Evolutionary conservation across 805 yeast genomes (phyloP).

Genomic region (Kurtzmaniella fragi): DNA sequence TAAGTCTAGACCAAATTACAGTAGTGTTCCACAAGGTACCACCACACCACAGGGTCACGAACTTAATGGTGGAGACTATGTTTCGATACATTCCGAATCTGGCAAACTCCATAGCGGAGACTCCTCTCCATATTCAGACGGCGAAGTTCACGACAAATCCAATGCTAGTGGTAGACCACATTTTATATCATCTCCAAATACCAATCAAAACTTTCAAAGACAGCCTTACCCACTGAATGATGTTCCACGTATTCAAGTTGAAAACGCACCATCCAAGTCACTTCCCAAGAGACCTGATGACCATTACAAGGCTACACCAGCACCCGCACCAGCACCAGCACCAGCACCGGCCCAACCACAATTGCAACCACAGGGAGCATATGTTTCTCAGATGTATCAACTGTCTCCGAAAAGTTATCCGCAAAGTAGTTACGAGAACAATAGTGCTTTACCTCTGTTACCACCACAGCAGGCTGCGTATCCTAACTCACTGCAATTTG

Average conservation of each 20-base stretch:
- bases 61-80: slow-evolving; percentile 7
- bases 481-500: slow-evolving; percentile 10
- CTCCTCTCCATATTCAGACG: slow-evolving; percentile 13
- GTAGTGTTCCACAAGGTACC: slow-evolving; percentile 13
- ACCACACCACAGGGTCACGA: slow-evolving; percentile 10
- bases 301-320: slow-evolving; percentile 4
- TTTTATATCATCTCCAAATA: slow-evolving; percentile 27
- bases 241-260: slow-evolving; percentile 5
- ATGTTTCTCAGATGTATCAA: neutral
- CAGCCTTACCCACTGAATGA: slow-evolving; percentile 1
- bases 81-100: slow-evolving; percentile 22
- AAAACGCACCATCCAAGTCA: neutral
- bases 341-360: slow-evolving; percentile 9
- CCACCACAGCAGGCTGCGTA: slow-evolving; percentile 12
- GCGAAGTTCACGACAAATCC: slow-evolving; percentile 1
- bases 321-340: slow-evolving; percentile 3
- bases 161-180: slow-evolving; percentile 17
- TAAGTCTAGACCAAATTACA: slow-evolving; percentile 11
- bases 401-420: slow-evolving; percentile 2
- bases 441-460: slow-evolving; percentile 6
- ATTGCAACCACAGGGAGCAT: slow-evolving; percentile 2
- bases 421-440: neutral
- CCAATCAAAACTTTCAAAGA: slow-evolving; percentile 17
- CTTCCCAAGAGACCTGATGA: slow-evolving; percentile 4
- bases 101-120: slow-evolving; percentile 14